Evolutionary conservation across 2,329 filamentous ascomycete species (phyloP).

Genomic region (Aureobasidium namibiae): DNA sequence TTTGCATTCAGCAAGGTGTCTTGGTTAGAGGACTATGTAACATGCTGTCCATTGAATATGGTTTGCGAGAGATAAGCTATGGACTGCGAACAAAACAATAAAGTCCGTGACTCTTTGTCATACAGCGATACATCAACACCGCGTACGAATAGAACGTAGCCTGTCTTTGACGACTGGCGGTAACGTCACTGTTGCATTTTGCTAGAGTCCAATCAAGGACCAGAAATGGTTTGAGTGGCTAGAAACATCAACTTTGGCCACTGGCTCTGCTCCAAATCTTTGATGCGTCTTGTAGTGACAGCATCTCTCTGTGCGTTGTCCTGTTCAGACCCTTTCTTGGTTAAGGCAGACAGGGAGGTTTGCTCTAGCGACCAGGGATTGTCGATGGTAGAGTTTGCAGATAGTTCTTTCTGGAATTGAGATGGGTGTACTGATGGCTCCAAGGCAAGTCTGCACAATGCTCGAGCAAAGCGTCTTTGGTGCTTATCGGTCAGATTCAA

Average conservation of each 20-base stretch:
- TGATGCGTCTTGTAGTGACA: background rate
- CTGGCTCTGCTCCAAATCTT: background rate
- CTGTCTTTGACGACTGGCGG: background rate
- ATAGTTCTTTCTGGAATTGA: background rate
- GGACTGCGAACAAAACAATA: background rate
- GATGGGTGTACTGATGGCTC: background rate
- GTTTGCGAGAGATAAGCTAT: background rate
- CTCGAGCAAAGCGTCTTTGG: background rate
- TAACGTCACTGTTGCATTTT: background rate
- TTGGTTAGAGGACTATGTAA: too few species aligned
- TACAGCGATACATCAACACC: background rate
- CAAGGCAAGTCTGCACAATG: background rate
- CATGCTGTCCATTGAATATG: too few species aligned
- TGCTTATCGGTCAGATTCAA: background rate
- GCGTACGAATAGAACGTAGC: background rate
- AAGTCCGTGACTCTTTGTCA: too few species aligned
- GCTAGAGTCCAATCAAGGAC: background rate
- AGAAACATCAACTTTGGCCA: slow-evolving; percentile 6
- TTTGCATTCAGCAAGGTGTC: background rate
- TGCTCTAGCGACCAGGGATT: background rate
- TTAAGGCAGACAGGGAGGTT: background rate
- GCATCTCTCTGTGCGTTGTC: background rate
- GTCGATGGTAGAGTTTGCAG: background rate
- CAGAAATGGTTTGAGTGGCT: background rate
- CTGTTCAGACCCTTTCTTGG: background rate